phyloP scores from a whole-genome alignment of 2,329 filamentous ascomycete genomes.

The Ceratocystis lukuohia region DNA sequence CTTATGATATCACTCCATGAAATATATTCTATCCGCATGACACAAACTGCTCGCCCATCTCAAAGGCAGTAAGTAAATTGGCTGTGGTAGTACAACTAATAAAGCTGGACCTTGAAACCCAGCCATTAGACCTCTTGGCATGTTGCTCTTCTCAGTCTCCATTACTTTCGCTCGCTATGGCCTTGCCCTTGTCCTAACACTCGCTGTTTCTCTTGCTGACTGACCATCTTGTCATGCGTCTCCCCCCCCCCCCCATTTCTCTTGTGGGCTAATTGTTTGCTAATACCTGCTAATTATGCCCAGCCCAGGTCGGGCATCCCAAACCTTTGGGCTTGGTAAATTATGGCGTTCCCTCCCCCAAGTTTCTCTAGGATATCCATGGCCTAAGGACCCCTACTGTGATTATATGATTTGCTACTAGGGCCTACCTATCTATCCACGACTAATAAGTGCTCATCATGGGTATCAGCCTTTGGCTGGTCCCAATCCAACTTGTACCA shows the following conservation, averaged over 20 bases:
- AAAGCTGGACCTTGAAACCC: no score
- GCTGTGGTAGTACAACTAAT: no score
- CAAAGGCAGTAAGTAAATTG: no score
- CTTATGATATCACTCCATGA: background rate
- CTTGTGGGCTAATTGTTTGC: background rate
- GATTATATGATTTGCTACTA: background rate
- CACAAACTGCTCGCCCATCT: background rate
- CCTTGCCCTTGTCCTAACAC: no score
- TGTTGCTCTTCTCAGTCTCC: no score
- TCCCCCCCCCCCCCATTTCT: no score
- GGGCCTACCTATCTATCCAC: background rate
- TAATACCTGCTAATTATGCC: background rate
- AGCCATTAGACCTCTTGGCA: no score
- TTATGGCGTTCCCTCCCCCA: background rate
- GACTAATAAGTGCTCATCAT: no score
- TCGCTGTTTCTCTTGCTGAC: no score
- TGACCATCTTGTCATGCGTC: background rate
- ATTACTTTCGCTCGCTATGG: no score
- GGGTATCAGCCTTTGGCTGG: background rate
- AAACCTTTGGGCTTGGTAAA: constrained; percentile 3
- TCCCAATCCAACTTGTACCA: background rate
- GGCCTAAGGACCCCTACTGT: background rate
- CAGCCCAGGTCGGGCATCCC: background rate
- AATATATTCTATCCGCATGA: background rate
- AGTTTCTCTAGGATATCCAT: background rate